Percentiles rank a stretch among this genome's conserved stretches.
These are phyloP conservation scores for Platismatia glauca DNA, from an alignment of 495 filamentous ascomycete species.

Conservation along the genomic window DNA sequence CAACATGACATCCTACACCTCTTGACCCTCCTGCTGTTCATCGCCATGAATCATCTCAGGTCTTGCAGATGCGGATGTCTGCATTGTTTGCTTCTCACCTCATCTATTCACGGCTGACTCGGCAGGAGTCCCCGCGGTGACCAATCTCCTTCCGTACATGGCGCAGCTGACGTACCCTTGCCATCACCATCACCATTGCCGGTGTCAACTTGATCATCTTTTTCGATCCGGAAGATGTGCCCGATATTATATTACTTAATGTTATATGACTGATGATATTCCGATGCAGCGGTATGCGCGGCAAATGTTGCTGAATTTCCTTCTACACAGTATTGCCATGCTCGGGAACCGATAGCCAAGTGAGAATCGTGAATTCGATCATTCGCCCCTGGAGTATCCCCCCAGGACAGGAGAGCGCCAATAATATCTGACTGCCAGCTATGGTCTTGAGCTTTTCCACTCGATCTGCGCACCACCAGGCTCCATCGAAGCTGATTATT, in stretches of 20 bases:
- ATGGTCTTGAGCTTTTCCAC: slow-evolving; percentile 5
- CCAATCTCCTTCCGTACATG: not conserved
- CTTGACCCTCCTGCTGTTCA: not conserved
- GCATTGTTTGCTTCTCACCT: not conserved
- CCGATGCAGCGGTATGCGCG: not conserved
- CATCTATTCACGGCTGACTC: not conserved
- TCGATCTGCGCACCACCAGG: not conserved
- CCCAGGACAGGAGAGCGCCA: not conserved
- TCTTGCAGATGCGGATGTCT: not conserved
- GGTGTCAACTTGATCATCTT: not conserved
- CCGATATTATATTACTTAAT: not conserved
- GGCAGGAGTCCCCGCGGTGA: no score
- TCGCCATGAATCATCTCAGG: not conserved
- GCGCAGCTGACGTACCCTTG: not conserved
- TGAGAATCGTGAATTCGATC: not conserved
- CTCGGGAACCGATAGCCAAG: not conserved
- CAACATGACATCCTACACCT: not conserved
- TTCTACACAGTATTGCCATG: not conserved
- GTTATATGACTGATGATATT: not conserved
- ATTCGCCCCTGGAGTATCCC: not conserved
- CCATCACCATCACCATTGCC: not conserved
- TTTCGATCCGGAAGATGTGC: not conserved
- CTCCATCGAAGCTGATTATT: not conserved
- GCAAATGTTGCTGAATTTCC: not conserved
- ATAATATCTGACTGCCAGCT: not conserved